Conservation (phyloP, 306 rosid genomes). For the Styphnolobium japonicum region DNA sequence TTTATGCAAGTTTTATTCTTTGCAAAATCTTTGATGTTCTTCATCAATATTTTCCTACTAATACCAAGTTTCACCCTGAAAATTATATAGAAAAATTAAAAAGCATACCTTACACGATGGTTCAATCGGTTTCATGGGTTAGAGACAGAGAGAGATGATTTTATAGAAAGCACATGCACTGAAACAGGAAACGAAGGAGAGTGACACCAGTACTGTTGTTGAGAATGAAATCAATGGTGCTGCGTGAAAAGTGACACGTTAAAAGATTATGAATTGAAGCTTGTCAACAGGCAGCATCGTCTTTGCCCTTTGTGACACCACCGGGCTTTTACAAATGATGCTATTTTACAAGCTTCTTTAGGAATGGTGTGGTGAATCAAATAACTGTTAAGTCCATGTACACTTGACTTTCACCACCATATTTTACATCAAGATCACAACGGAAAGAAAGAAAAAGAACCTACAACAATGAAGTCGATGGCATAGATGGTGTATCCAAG, state of each 20-base stretch:
- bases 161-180: not conserved
- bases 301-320: constrained; percentile 12
- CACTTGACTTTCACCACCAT: constrained; percentile 32
- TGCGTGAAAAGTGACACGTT: not conserved
- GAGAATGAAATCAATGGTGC: constrained; percentile 15
- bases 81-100: not conserved
- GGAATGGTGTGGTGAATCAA: constrained; percentile 24
- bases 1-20: not conserved
- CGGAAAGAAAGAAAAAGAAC: not conserved
- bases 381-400: constrained; percentile 21
- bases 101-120: not conserved
- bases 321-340: not conserved
- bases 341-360: constrained; percentile 20
- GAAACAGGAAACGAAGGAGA: not conserved
- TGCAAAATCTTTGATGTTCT: constrained; percentile 8
- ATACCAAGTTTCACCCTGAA: not conserved
- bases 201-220: not conserved
- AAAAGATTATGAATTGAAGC: constrained; percentile 15
- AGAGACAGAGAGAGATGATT: not conserved
- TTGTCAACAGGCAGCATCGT: constrained; percentile 15
- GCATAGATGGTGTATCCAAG: constrained; percentile 9
- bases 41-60: not conserved
- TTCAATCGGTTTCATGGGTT: not conserved
- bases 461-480: constrained; percentile 10
- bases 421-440: constrained; percentile 28